Conservation (phyloP, 2,329 filamentous ascomycete genomes). For the Cladosporium colombiae region DNA sequence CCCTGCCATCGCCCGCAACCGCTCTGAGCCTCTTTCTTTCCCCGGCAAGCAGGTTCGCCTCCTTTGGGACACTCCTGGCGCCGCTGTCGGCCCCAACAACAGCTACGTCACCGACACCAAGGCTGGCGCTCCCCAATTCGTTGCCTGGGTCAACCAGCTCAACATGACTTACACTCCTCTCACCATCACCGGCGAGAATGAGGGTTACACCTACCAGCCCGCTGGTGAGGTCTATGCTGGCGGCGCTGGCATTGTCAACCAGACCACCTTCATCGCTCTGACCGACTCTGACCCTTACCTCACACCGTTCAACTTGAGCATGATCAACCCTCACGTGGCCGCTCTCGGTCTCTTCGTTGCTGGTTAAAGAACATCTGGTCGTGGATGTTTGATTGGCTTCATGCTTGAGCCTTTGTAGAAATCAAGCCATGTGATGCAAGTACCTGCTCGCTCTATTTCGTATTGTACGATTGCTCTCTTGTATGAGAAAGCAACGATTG, state of each 20-base stretch:
- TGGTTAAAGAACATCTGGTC: no score
- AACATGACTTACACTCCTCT: slow-evolving; percentile 54
- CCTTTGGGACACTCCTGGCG: slow-evolving; percentile 70
- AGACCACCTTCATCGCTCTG: slow-evolving; percentile 76
- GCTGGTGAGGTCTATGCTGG: slow-evolving; percentile 66
- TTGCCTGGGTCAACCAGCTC: slow-evolving; percentile 75
- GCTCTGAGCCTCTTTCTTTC: slow-evolving; percentile 70
- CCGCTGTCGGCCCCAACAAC: slow-evolving; percentile 75
- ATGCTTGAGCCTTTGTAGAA: background rate
- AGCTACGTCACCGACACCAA: slow-evolving; percentile 68
- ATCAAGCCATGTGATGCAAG: background rate
- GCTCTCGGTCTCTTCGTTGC: slow-evolving; percentile 76
- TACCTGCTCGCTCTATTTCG: slow-evolving; percentile 11
- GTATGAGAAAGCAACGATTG: slow-evolving; percentile 16
- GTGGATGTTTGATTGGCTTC: no score
- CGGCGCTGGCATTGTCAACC: slow-evolving; percentile 68
- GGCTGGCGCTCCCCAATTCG: slow-evolving; percentile 63
- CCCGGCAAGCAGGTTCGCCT: slow-evolving; percentile 72
- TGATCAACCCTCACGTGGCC: slow-evolving; percentile 74
- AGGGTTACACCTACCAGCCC: slow-evolving; percentile 72
- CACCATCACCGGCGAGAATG: slow-evolving; percentile 65
- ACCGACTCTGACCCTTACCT: slow-evolving; percentile 69
- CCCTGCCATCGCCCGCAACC: slow-evolving; percentile 68
- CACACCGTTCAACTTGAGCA: slow-evolving; percentile 73
- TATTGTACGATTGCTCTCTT: slow-evolving; percentile 8